phyloP scores from a whole-genome alignment of 2,329 filamentous ascomycete genomes.

The Aspergillus aculeatus region DNA sequence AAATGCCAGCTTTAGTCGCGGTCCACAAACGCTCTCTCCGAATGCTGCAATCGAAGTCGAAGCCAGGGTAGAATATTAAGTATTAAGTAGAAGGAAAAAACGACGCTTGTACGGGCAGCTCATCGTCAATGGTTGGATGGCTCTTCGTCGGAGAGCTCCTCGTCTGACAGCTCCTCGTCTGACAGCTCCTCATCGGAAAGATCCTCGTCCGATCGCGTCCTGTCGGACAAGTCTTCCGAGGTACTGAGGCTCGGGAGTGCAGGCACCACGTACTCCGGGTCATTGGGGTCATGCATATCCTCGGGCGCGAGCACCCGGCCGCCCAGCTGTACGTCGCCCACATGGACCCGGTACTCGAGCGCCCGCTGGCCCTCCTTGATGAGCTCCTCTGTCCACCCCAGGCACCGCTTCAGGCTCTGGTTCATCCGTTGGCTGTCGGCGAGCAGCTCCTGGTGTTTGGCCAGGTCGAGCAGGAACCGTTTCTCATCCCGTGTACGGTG shows the following conservation, averaged over 20 bases:
- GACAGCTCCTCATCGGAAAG: background rate
- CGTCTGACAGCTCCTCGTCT: no score
- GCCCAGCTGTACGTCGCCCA: slow-evolving; percentile 77
- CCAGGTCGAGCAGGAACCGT: slow-evolving; percentile 77
- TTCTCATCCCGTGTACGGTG: slow-evolving; percentile 75
- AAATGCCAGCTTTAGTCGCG: slow-evolving; percentile 4
- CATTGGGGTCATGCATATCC: slow-evolving; percentile 49
- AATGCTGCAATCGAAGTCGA: no score
- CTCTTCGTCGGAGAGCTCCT: background rate
- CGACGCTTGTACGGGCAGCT: background rate
- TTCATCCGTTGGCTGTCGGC: slow-evolving; percentile 94
- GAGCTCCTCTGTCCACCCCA: slow-evolving; percentile 84
- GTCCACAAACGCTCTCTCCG: no score
- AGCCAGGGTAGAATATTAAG: background rate
- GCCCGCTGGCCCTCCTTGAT: slow-evolving; percentile 88
- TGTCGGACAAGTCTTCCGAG: background rate
- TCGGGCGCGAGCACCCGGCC: slow-evolving; percentile 74
- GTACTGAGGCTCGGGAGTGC: slow-evolving; percentile 34
- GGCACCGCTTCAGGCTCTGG: slow-evolving; percentile 83
- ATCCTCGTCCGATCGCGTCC: background rate
- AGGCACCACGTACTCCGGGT: slow-evolving; percentile 15
- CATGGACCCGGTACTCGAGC: slow-evolving; percentile 74
- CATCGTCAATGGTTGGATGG: background rate
- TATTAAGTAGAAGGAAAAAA: background rate
- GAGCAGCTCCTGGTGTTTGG: slow-evolving; percentile 84